Base-by-base conservation (phyloP, 495 filamentous ascomycete species). In the Amorphotheca resinae region DNA sequence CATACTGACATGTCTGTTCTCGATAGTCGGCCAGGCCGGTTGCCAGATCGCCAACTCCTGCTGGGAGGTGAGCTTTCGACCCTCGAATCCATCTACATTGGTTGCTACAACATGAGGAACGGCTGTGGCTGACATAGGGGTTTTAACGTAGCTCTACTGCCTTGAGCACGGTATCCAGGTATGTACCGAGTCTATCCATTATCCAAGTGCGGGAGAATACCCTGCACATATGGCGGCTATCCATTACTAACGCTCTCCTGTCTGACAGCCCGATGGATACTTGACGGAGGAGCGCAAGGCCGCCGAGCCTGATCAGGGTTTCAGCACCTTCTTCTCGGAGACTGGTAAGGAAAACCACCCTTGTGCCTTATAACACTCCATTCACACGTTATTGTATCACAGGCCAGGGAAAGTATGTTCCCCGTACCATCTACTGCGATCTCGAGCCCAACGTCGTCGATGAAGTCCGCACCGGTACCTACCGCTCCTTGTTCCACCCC, bases 241-340 rank as follows among this genome's bases (percentile, higher is more conserved):
- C n/a, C n/a, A n/a, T n/a, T 50, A 44, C 68, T 79, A 50, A 79
- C 62, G 41, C 40, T 30, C 51, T 51, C 47, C 22, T 22, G 30
- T 44, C 40, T 46, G 45, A 42, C 69, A 98, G 91, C 87, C 91
- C 57, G 91, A 98, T 79, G 91, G 91, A 65, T 95, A 84, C 69
- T 77, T 98, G 66, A 96, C 89, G 54, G 89, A 96, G 63, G 93
- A 98, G 72, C 87, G 88, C 69, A 94, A 95, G 70, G 75, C 68
- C 50, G 76, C 76, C 57, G 84, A 94, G 45, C 85, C 87, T 51
- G 93, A 96, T 64, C 86, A 94, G 56, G 91, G 91, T 44, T 98
- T 98, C 74, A 94, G 87, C 77, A 96, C 91, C 61, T 98, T 98
- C 78, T 98, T 98, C 76, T 95, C 93, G 48, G 91, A 98, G 74